phyloP scores from a whole-genome alignment of 768 basidiomycete species.

The Lepiota venenata region DNA sequence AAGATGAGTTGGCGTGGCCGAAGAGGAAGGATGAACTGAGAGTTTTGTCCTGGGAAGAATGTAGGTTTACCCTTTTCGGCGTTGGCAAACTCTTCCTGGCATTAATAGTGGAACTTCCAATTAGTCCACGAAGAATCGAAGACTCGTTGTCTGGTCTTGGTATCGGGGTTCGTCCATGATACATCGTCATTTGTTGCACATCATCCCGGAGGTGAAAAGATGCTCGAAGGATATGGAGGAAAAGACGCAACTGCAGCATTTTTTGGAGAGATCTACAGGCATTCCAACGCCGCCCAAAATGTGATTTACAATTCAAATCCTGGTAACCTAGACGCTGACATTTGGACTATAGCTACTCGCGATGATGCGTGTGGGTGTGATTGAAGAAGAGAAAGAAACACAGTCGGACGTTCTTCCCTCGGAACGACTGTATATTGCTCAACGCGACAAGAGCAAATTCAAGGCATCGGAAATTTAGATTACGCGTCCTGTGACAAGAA shows the following conservation, averaged over 20 bases:
- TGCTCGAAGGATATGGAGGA: conserved; percentile 62
- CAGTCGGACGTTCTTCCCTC: conserved; percentile 10
- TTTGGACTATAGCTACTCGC: conserved; percentile 45
- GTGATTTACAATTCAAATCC: conserved; percentile 31
- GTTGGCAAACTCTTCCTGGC: conserved; percentile 1
- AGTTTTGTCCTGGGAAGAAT: conserved; percentile 78
- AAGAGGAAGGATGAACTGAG: conserved; percentile 56
- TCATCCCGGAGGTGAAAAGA: conserved; percentile 73
- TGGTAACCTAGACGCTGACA: no score
- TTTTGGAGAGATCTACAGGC: conserved; percentile 81
- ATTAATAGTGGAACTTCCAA: background rate
- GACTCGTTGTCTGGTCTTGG: conserved; percentile 61
- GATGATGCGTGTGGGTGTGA: conserved; percentile 40
- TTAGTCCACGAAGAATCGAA: conserved; percentile 70
- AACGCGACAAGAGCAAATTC: background rate
- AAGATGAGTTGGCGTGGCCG: conserved; percentile 67
- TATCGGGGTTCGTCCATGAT: conserved; percentile 89
- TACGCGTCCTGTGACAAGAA: no score
- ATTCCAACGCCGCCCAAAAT: conserved; percentile 82
- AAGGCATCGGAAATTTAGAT: no score
- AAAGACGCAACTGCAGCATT: conserved; percentile 84
- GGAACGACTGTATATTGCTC: conserved; percentile 14
- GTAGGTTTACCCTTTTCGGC: conserved; percentile 38
- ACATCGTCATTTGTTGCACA: conserved; percentile 66
- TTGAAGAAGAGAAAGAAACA: conserved; percentile 17